Base-by-base conservation (phyloP, 2,329 filamentous ascomycete species). In the Paradendryphiella salina region DNA sequence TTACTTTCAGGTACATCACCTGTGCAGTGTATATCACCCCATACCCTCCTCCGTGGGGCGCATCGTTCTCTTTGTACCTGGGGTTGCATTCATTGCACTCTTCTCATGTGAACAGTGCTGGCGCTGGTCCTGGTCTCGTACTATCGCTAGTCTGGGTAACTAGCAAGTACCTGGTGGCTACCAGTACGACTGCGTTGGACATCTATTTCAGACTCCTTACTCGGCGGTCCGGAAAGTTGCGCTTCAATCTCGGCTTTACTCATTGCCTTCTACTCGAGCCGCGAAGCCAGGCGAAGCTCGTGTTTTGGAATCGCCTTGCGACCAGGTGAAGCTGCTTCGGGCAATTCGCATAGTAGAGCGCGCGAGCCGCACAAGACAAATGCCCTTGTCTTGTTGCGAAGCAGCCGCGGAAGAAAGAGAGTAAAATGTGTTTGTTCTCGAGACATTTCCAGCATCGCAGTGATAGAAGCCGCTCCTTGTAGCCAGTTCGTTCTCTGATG, bases 1-100 rank as follows among this genome's bases (percentile, higher is more conserved):
- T 31, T 52, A 45, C 57, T 60, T 36, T 56, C 59, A 61, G 56
- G 54, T 55, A 64, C 59, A 54, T 48, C 51, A 48, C 35, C 36
- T 15, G 41, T 29, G 38, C 39, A 28, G 21, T 40, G 51, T 49
- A 31, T 51, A 54, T 46, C 21, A 26, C 57, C 40, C 51, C 46
- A 50, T 50, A 43, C 46, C 34, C 49, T 57, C 51, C 50, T 60
- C 58, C 46, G 46, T 50, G 48, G 47, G 43, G 52, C 43, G 46
- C 9, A n/a, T n/a, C n/a, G n/a, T n/a, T n/a, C n/a, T n/a, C n/a
- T n/a, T n/a, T n/a, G n/a, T n/a, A n/a, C n/a, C n/a, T n/a, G n/a
- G n/a, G n/a, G n/a, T n/a, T n/a, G 35, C 20, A 36, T 23, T 17
- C 23, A 13, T n/a, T 15, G 15, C 13, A 33, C 7, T 6, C 7